Evolutionary conservation across 164 flowering plant genomes (phyloP).

Genomic region (Stephania cephalantha): DNA sequence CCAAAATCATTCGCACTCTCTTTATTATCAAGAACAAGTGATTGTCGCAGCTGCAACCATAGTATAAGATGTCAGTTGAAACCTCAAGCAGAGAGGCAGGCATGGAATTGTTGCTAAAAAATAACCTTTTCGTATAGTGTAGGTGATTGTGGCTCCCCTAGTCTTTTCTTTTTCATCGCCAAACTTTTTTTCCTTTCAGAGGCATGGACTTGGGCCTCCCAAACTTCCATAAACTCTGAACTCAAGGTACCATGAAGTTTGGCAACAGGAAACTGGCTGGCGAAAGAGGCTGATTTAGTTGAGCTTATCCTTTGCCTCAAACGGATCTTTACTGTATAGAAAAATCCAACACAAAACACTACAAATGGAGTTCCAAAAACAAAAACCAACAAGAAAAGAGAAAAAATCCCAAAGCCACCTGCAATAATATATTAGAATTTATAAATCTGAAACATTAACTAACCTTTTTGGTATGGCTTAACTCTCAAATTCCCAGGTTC

Average conservation of each 20-base stretch:
- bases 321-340: constrained; percentile 43
- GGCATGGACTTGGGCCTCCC: constrained; percentile 38
- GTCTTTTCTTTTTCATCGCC: constrained; percentile 16
- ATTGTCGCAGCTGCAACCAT: constrained; percentile 61
- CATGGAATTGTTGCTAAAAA: background rate
- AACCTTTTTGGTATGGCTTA: constrained; percentile 79
- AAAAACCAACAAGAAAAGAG: background rate
- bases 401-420: background rate
- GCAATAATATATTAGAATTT: background rate
- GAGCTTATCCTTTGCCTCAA: constrained; percentile 28
- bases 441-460: background rate
- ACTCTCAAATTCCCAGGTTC: constrained; percentile 84
- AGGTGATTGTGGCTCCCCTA: constrained; percentile 34
- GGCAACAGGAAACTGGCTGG: constrained; percentile 65
- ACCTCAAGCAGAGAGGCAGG: background rate
- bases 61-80: constrained; percentile 17
- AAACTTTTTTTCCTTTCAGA: constrained; percentile 23
- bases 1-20: constrained; percentile 24
- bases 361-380: background rate
- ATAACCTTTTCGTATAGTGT: constrained; percentile 72
- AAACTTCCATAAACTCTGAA: constrained; percentile 53
- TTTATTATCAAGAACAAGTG: constrained; percentile 41
- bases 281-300: constrained; percentile 21
- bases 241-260: constrained; percentile 53
- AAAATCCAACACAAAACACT: background rate